phyloP scores from a whole-genome alignment of 2,329 filamentous ascomycete species.

The Pyrenophora tritici-repentis region DNA sequence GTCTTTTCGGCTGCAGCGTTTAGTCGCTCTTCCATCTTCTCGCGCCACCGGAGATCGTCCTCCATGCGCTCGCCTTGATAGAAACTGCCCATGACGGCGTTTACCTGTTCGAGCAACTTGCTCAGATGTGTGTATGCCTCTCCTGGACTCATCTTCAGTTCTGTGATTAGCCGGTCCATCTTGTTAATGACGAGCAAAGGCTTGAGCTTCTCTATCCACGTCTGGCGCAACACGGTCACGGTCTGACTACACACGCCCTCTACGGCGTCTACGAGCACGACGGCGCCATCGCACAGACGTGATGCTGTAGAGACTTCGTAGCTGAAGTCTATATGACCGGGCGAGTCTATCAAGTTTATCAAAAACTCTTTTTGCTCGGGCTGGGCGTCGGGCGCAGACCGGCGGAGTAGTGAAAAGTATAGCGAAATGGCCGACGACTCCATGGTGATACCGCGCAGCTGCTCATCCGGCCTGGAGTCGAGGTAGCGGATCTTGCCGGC shows the following conservation, averaged over 20 bases:
- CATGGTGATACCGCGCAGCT: slow-evolving; percentile 98
- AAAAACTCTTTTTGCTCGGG: slow-evolving; percentile 86
- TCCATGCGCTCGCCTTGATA: slow-evolving; percentile 99
- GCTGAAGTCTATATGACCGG: slow-evolving; percentile 97
- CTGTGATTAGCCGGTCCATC: slow-evolving; percentile 91
- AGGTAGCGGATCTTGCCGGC: slow-evolving; percentile 98
- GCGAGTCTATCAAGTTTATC: slow-evolving; percentile 97
- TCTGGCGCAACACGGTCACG: slow-evolving; percentile 91
- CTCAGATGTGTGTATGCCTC: slow-evolving; percentile 90
- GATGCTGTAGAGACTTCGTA: slow-evolving; percentile 97
- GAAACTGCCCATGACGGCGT: slow-evolving; percentile 95
- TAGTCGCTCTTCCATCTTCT: slow-evolving; percentile 85
- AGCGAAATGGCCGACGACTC: slow-evolving; percentile 97
- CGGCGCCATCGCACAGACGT: slow-evolving; percentile 88
- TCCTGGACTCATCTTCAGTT: slow-evolving; percentile 87
- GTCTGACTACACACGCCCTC: slow-evolving; percentile 99
- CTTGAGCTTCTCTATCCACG: slow-evolving; percentile 94
- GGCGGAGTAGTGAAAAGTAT: slow-evolving; percentile 88
- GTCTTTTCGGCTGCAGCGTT: slow-evolving; percentile 72
- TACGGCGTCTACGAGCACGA: slow-evolving; percentile 93
- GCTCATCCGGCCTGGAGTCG: slow-evolving; percentile 94
- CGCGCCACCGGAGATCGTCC: slow-evolving; percentile 93
- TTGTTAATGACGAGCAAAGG: slow-evolving; percentile 97
- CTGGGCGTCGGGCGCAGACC: slow-evolving; percentile 67
- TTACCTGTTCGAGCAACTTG: slow-evolving; percentile 92